Conservation (phyloP, 139 green algal genomes). For the Edaphochlamys debaryana region DNA sequence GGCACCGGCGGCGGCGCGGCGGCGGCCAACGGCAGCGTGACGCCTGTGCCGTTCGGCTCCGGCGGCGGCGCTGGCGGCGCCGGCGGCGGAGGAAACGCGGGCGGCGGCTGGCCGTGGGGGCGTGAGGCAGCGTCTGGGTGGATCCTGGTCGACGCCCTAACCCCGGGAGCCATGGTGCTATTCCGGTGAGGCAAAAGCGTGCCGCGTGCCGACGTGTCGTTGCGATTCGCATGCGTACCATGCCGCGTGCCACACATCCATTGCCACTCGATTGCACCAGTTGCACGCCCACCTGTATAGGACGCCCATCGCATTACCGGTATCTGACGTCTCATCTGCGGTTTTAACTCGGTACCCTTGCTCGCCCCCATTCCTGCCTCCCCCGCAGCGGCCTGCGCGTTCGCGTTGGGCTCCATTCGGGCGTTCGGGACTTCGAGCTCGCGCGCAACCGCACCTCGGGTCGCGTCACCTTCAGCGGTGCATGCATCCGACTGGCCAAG, state of each 20-base stretch:
- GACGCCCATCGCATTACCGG: too few relatives aligned
- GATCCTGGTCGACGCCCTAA: not conserved
- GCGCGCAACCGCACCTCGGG: not conserved
- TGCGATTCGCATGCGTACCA: too few relatives aligned
- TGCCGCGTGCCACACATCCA: too few relatives aligned
- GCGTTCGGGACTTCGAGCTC: not conserved
- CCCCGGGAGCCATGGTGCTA: not conserved
- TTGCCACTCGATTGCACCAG: too few relatives aligned
- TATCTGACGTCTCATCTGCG: too few relatives aligned
- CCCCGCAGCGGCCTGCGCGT: conserved; percentile 20
- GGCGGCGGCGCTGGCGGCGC: not conserved
- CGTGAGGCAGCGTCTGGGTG: not conserved
- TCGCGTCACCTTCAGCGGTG: conserved; percentile 8
- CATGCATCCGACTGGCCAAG: conserved; percentile 17
- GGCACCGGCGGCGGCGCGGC: too few relatives aligned
- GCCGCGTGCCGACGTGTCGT: too few relatives aligned
- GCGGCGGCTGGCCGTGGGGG: not conserved
- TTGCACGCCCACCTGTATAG: too few relatives aligned
- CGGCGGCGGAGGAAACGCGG: not conserved
- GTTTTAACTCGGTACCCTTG: too few relatives aligned
- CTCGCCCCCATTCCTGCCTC: not conserved
- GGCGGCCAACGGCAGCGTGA: too few relatives aligned
- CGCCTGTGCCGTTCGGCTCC: too few relatives aligned
- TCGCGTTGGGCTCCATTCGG: conserved; percentile 3
- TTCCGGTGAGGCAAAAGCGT: not conserved